Percentiles rank a stretch among this genome's conserved stretches.
phyloP scores from a whole-genome alignment of 108 stramenopile species.

The Skeletonema menzelii region DNA sequence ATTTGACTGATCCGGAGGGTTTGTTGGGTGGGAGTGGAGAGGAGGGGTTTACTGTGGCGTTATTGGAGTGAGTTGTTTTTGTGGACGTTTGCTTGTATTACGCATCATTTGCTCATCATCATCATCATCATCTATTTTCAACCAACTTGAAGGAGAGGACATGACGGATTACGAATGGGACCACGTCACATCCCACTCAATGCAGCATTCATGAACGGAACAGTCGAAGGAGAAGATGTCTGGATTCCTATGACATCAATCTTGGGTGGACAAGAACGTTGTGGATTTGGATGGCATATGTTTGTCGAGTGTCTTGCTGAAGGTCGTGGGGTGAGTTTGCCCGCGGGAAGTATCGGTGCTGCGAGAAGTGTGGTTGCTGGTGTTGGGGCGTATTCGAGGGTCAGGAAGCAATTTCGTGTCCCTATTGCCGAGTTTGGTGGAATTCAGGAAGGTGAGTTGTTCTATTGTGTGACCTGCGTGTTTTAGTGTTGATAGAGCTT shows the following conservation, averaged over 20 bases:
- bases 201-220: conserved; percentile 98
- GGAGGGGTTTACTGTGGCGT: conserved; percentile 95
- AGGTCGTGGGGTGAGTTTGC: conserved; percentile 95
- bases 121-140: neutral
- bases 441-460: conserved; percentile 89
- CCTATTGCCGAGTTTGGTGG: conserved; percentile 99
- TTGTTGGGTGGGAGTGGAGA: conserved; percentile 89
- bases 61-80: conserved; percentile 84
- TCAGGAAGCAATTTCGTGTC: conserved; percentile 98
- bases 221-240: conserved; percentile 97
- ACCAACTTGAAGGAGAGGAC: conserved; percentile 64
- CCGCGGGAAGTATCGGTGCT: conserved; percentile 93
- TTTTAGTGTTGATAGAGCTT: neutral
- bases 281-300: conserved; percentile 99
- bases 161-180: conserved; percentile 92
- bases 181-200: conserved; percentile 90
- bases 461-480: neutral
- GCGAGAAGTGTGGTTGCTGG: conserved; percentile 80
- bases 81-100: neutral
- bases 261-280: conserved; percentile 95
- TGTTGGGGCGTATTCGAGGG: conserved; percentile 94
- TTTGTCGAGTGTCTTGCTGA: conserved; percentile 98
- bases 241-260: conserved; percentile 97
- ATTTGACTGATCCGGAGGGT: conserved; percentile 90
- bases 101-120: neutral